phyloP scores from a whole-genome alignment of 179 eudicot genomes.

The Spinacia oleracea region DNA sequence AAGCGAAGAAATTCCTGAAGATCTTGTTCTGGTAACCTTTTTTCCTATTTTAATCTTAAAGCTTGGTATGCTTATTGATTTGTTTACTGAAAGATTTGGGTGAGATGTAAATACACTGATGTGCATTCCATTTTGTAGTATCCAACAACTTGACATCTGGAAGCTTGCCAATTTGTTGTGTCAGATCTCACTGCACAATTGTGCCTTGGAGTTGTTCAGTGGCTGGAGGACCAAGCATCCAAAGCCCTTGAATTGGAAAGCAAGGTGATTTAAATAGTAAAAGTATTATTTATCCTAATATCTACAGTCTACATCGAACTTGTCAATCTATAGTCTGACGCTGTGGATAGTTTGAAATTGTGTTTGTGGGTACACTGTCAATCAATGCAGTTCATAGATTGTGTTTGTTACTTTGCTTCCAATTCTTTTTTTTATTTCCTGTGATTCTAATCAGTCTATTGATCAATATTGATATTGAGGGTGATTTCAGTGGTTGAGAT shows the following conservation, averaged over 20 bases:
- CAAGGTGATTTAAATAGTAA: conserved; percentile 59
- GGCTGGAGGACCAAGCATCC: conserved; percentile 95
- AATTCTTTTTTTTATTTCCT: no score
- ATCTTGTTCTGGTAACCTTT: conserved; percentile 65
- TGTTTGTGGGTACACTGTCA: no score
- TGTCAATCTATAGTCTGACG: not conserved
- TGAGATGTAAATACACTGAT: conserved; percentile 12
- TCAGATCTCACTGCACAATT: conserved; percentile 73
- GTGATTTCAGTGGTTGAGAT: not conserved
- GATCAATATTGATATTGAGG: not conserved
- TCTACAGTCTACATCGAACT: not conserved
- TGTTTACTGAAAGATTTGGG: conserved; percentile 13
- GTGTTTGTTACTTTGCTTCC: not conserved
- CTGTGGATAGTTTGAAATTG: not conserved
- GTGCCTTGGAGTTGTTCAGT: conserved; percentile 86
- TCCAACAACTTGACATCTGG: conserved; percentile 87
- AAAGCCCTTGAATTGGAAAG: conserved; percentile 88
- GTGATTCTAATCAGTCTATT: not conserved
- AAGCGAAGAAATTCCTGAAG: conserved; percentile 81
- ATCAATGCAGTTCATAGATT: not conserved
- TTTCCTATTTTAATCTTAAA: conserved; percentile 5
- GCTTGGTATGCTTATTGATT: conserved; percentile 14
- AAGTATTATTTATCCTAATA: not conserved
- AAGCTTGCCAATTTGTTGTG: conserved; percentile 80
- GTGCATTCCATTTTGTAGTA: conserved; percentile 44